Percentiles rank a stretch among this genome's conserved stretches.
Conservation (phyloP, 2,329 filamentous ascomycete species). For the Biscogniauxia mediterranea region DNA sequence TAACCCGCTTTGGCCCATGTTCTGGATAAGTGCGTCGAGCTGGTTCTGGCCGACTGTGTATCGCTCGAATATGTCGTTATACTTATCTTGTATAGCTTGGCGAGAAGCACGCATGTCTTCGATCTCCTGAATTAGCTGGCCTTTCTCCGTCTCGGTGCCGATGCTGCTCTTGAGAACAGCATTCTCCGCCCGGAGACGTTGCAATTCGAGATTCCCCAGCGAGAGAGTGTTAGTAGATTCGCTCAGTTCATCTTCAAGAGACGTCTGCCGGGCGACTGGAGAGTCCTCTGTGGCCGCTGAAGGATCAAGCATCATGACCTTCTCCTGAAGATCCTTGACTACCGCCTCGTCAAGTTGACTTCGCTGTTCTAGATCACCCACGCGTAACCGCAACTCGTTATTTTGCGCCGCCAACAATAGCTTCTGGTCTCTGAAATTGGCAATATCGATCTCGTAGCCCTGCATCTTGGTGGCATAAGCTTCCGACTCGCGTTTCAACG, state of each 20-base stretch:
- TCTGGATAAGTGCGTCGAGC: conserved; percentile 52
- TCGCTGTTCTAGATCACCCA: conserved; percentile 33
- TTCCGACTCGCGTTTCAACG: conserved; percentile 34
- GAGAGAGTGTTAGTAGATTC: conserved; percentile 42
- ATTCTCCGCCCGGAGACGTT: conserved; percentile 61
- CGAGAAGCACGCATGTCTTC: conserved; percentile 52
- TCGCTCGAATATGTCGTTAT: conserved; percentile 58
- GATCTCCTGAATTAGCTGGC: conserved; percentile 53
- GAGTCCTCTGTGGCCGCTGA: conserved; percentile 26
- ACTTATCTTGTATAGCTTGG: conserved; percentile 52
- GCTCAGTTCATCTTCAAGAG: conserved; percentile 60
- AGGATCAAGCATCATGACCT: conserved; percentile 41
- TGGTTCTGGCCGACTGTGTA: conserved; percentile 57
- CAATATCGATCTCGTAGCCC: conserved; percentile 37
- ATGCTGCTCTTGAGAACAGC: conserved; percentile 55
- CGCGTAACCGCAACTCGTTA: conserved; percentile 38
- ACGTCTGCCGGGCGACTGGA: conserved; percentile 36
- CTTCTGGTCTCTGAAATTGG: conserved; percentile 44
- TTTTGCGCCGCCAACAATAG: conserved; percentile 44
- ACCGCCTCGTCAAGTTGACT: conserved; percentile 46
- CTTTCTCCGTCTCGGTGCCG: conserved; percentile 53
- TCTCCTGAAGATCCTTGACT: conserved; percentile 60
- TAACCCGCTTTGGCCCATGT: conserved; percentile 55
- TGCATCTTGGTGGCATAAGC: conserved; percentile 35
- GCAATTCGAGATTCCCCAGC: conserved; percentile 49